These are phyloP conservation scores for Podila horticola DNA, from an alignment of 192 early-diverging fungal genomes.

Conservation along the genomic window DNA sequence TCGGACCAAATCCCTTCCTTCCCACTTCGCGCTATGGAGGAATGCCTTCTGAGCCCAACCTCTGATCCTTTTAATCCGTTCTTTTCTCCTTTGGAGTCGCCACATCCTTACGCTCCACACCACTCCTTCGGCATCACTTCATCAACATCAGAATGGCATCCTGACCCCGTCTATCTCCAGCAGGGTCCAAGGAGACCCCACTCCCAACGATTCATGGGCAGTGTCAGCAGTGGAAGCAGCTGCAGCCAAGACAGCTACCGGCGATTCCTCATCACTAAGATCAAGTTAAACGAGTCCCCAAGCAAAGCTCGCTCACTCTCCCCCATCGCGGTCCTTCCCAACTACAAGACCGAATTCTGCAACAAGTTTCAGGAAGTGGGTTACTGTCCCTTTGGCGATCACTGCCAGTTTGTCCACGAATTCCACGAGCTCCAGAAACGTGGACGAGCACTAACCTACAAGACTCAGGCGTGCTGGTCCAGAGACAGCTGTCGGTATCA, in stretches of 20 bases:
- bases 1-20: background rate
- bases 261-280: too few species aligned
- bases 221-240: too few species aligned
- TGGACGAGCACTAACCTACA: slow-evolving; percentile 18
- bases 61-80: slow-evolving; percentile 17
- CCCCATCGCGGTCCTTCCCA: background rate
- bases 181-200: too few species aligned
- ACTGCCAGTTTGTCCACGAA: slow-evolving; percentile 27
- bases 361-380: slow-evolving; percentile 17
- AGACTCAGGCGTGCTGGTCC: slow-evolving; percentile 21
- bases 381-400: slow-evolving; percentile 15
- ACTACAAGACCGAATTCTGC: slow-evolving; percentile 33
- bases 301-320: background rate
- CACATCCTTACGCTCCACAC: background rate
- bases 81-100: background rate
- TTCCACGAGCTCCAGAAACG: slow-evolving; percentile 13
- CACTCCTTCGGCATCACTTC: too few species aligned
- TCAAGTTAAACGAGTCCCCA: background rate
- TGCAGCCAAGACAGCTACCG: too few species aligned
- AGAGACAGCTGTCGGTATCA: slow-evolving; percentile 13
- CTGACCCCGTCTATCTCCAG: too few species aligned
- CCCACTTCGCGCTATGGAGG: background rate
- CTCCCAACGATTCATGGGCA: too few species aligned
- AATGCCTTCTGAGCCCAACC: background rate
- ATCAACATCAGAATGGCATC: too few species aligned